phyloP scores from a whole-genome alignment of 2,329 filamentous ascomycete species.

The Ambrosiella xylebori region DNA sequence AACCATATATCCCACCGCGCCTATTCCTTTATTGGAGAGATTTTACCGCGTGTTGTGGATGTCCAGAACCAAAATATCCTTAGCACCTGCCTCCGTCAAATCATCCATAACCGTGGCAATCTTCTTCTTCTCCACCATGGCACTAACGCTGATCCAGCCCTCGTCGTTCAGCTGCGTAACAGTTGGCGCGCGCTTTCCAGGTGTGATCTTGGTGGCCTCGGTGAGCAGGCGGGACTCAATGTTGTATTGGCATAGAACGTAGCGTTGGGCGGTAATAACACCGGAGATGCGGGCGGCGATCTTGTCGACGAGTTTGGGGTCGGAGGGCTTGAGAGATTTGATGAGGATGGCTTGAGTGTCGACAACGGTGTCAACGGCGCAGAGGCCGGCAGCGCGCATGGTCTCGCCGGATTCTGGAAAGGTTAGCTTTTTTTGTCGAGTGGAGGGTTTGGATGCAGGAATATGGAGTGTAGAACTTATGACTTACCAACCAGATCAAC shows the following conservation, averaged over 20 bases:
- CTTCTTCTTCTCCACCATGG: conserved; percentile 81
- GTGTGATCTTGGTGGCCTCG: conserved; percentile 60
- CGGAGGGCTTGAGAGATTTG: conserved; percentile 70
- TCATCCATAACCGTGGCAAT: conserved; percentile 80
- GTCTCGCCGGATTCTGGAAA: conserved; percentile 81
- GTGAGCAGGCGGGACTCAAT: conserved; percentile 53
- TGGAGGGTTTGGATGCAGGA: neutral
- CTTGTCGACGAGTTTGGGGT: conserved; percentile 63
- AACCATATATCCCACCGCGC: neutral
- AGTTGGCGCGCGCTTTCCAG: conserved; percentile 84
- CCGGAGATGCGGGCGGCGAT: conserved; percentile 77
- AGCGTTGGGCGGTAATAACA: conserved; percentile 88
- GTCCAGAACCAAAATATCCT: conserved; percentile 70
- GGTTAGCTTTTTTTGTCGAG: neutral
- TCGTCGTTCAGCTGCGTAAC: conserved; percentile 77
- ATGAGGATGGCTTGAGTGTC: conserved; percentile 79
- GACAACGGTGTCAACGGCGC: conserved; percentile 85
- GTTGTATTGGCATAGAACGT: conserved; percentile 94
- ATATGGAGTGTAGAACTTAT: neutral
- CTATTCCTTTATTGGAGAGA: neutral
- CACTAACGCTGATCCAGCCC: conserved; percentile 84
- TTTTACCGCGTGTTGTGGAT: conserved; percentile 58
- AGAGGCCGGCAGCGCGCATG: conserved; percentile 88
- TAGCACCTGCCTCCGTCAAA: conserved; percentile 56
- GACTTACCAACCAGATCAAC: conserved; percentile 84